phyloP scores from a whole-genome alignment of 2,329 filamentous ascomycete genomes.

The Colletotrichum musae region DNA sequence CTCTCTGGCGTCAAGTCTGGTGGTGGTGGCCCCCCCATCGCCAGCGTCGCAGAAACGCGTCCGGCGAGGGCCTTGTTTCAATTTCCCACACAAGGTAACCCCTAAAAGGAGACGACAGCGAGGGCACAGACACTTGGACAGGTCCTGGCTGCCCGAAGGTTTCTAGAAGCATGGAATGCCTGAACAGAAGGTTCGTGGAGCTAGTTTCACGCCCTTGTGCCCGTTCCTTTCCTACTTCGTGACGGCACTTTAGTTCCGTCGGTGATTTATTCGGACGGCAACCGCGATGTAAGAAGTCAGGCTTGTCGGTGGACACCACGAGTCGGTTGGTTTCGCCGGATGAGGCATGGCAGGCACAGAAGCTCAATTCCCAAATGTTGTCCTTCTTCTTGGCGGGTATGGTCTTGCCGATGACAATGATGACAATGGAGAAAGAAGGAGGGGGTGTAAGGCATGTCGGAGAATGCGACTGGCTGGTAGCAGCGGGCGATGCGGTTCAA shows the following conservation, averaged over 20 bases:
- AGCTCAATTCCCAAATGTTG: conserved; percentile 1
- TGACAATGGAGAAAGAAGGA: background rate
- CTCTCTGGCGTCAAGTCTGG: conserved; percentile 22
- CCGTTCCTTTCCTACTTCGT: background rate
- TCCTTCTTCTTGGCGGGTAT: conserved; percentile 6
- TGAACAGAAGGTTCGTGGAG: conserved; percentile 36
- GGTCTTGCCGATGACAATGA: conserved; percentile 19
- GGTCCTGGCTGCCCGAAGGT: conserved; percentile 24
- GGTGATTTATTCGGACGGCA: conserved; percentile 24
- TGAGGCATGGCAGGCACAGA: conserved; percentile 17
- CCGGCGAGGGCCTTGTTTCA: conserved; percentile 38
- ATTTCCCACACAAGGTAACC: conserved; percentile 35
- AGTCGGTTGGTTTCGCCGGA: conserved; percentile 36
- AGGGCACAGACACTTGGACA: conserved; percentile 36
- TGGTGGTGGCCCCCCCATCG: conserved; percentile 23
- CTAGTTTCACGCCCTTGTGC: conserved; percentile 35
- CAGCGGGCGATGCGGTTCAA: conserved; percentile 1
- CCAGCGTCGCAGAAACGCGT: conserved; percentile 37
- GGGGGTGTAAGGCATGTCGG: background rate
- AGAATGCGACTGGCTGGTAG: background rate
- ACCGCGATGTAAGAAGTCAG: background rate
- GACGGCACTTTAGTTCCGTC: conserved; percentile 9
- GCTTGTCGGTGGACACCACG: conserved; percentile 26
- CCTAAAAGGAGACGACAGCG: conserved; percentile 38
- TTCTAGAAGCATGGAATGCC: conserved; percentile 40